Conservation (phyloP, 805 yeast genomes). For the Ogataea ramenticola region DNA sequence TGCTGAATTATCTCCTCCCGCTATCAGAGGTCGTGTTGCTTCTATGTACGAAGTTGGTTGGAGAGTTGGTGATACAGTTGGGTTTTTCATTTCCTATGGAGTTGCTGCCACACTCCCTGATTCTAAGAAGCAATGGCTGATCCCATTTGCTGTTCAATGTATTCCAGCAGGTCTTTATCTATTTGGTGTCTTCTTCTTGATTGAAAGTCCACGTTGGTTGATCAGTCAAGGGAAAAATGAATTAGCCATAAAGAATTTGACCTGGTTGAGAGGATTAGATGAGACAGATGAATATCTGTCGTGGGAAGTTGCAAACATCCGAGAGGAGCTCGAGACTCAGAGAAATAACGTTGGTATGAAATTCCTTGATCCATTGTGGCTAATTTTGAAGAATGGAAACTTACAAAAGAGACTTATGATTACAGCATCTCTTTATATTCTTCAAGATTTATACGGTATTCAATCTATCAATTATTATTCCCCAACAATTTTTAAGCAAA, state of each 20-base stretch:
- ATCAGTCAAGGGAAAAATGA: constrained; percentile 33
- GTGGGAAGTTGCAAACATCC: constrained; percentile 39
- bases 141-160: constrained; percentile 48
- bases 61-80: constrained; percentile 93
- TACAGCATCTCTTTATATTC: constrained; percentile 82
- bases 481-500: constrained; percentile 83
- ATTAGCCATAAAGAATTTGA: constrained; percentile 27
- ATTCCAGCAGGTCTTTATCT: constrained; percentile 62
- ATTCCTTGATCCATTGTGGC: constrained; percentile 62
- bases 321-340: constrained; percentile 68
- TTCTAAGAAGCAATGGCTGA: constrained; percentile 41
- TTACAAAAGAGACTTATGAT: constrained; percentile 74
- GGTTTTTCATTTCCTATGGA: constrained; percentile 67
- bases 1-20: constrained; percentile 78
- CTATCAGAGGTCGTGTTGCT: constrained; percentile 75
- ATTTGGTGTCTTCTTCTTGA: constrained; percentile 69
- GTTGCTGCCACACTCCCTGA: constrained; percentile 40
- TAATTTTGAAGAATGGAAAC: constrained; percentile 32
- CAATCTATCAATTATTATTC: constrained; percentile 86
- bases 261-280: constrained; percentile 63
- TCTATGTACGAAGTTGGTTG: constrained; percentile 82
- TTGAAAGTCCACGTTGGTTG: constrained; percentile 88
- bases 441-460: constrained; percentile 87
- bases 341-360: constrained; percentile 76
- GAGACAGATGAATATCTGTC: constrained; percentile 71